Evolutionary conservation across 345 rosid genomes (phyloP), one percentile per base, ranked within the genome.

Genomic region (Punica granatum): DNA sequence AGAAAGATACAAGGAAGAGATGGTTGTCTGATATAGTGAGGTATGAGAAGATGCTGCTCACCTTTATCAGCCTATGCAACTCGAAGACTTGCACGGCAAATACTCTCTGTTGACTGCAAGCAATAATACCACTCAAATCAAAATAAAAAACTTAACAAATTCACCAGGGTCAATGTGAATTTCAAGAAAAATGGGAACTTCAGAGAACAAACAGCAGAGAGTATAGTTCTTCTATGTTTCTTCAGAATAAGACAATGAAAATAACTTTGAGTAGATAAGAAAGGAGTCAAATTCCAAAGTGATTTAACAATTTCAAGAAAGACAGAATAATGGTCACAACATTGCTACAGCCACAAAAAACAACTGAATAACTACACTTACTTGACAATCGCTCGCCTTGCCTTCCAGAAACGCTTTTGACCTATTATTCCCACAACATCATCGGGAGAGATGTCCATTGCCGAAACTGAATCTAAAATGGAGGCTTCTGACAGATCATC

Each of bases 1-100:
- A 23, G 30, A 43, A 34, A 28, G 59, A 43, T 59, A 65, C 26
- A 69, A 56, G n/a, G 54, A 67, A 31, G 23, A 37, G 31, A 53
- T 60, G 65, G 63, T 3, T 19, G n/a, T 37, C 68, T 46, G 70
- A 65, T 67, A 64, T 46, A 64, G 16, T 66, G 58, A 48, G 67
- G 28, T 60, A 43, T 58, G 36, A 60, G 49, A 60, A 63, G 41
- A 51, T 62, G 41, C 25, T 42, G 35, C 65, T 74, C 82, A 92
- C 98, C 98, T 90, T 90, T 48, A 90, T 83, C 77, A 92, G 82
- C 77, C 96, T 84, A 78, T 92, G 97, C 83, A 92, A 82, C 89
- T 92, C 96, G 56, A 90, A 90, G 64, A 90, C 85, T 84, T 92
- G 98, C 63, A 83, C 82, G 0, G 95, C 86, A 86, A 89, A 92